Percentiles rank a stretch among this genome's conserved stretches.
Conservation (phyloP, 192 early-diverging fungal species). For the Borealophlyctis nickersoniae region DNA sequence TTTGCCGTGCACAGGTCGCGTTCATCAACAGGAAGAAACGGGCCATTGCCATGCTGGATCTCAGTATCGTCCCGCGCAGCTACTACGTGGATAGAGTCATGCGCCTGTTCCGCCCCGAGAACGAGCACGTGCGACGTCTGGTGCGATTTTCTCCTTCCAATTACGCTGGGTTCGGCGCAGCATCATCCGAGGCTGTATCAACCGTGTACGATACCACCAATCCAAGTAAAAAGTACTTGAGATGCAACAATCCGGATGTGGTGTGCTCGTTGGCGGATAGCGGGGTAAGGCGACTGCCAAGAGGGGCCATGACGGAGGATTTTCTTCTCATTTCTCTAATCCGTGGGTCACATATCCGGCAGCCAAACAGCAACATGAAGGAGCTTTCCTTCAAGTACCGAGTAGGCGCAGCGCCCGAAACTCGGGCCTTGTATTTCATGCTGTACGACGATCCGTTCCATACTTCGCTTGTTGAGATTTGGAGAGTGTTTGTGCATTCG, state of each 20-base stretch:
- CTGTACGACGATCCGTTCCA: conserved; percentile 48
- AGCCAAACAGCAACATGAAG: conserved; percentile 24
- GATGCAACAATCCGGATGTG: conserved; percentile 43
- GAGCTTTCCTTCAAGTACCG: conserved; percentile 44
- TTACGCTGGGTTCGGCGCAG: too few relatives aligned
- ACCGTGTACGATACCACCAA: conserved; percentile 27
- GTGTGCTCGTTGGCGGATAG: conserved; percentile 32
- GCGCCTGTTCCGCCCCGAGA: conserved; percentile 44
- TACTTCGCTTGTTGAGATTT: conserved; percentile 37
- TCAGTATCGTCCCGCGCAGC: conserved; percentile 27
- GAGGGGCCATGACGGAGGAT: too few relatives aligned
- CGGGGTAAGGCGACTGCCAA: conserved; percentile 34
- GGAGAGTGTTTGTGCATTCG: conserved; percentile 43
- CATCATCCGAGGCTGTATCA: conserved; percentile 8
- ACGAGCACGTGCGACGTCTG: conserved; percentile 34
- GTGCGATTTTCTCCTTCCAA: conserved; percentile 23
- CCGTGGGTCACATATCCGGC: neutral
- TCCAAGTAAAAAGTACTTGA: conserved; percentile 35
- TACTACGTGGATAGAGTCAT: conserved; percentile 28
- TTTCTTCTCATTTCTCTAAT: too few relatives aligned
- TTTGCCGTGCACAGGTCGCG: conserved; percentile 17
- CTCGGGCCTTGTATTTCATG: conserved; percentile 37
- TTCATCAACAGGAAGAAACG: conserved; percentile 25
- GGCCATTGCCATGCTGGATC: conserved; percentile 27
- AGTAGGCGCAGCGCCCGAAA: conserved; percentile 28